These are phyloP conservation scores for Tricharina praecox DNA, from an alignment of 495 filamentous ascomycete genomes.

Conservation along the genomic window DNA sequence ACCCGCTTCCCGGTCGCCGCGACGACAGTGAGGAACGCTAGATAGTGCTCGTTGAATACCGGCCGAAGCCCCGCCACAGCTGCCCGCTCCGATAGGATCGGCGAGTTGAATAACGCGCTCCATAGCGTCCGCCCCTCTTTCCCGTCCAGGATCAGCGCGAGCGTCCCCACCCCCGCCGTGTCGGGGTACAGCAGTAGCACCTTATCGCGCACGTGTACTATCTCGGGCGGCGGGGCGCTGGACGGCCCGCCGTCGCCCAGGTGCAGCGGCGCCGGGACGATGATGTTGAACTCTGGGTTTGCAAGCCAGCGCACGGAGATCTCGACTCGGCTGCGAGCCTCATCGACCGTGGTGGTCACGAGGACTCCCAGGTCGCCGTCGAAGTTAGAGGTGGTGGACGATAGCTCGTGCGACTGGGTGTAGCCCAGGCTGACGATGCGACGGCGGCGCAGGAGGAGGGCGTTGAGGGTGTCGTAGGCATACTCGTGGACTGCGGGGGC, in stretches of 20 bases:
- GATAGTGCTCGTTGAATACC: constrained; percentile 15
- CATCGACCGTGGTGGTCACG: constrained; percentile 4
- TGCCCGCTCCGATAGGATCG: constrained; percentile 5
- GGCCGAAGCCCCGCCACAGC: constrained; percentile 13
- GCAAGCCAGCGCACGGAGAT: constrained; percentile 7
- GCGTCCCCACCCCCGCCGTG: not conserved
- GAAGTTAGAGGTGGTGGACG: not conserved
- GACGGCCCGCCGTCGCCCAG: constrained; percentile 7
- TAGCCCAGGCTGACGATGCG: not conserved
- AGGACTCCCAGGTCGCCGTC: constrained; percentile 9
- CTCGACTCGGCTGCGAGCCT: not conserved
- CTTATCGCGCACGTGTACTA: not conserved
- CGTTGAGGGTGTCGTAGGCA: constrained; percentile 7
- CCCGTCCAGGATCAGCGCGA: constrained; percentile 12
- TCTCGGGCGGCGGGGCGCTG: not conserved
- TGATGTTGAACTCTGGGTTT: constrained; percentile 5
- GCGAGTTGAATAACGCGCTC: constrained; percentile 8
- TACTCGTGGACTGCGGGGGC: constrained; percentile 5
- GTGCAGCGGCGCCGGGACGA: not conserved
- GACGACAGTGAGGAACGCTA: constrained; percentile 11
- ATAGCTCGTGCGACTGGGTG: constrained; percentile 2
- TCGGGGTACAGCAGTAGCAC: constrained; percentile 9
- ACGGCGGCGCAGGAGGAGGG: constrained; percentile 7
- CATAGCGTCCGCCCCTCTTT: constrained; percentile 11
- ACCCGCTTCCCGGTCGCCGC: constrained; percentile 2